A percentile compares a stretch with the other conserved stretches of the same genome.
These are phyloP conservation scores for Zasmidium cellare DNA, from an alignment of 2,329 filamentous ascomycete genomes.

Conservation along the genomic window DNA sequence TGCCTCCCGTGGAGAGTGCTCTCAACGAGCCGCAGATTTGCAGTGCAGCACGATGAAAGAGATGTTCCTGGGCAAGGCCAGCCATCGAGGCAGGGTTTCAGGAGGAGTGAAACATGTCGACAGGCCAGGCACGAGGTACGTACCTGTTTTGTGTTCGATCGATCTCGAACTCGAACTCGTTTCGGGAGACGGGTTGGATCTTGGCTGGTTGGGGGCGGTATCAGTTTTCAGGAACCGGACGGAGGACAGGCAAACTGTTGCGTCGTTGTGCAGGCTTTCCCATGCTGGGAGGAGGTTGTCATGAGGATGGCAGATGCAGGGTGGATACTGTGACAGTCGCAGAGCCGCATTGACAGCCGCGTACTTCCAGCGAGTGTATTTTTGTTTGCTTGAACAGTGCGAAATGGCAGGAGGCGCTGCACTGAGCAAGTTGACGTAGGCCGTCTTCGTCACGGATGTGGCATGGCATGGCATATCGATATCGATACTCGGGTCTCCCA, in stretches of 20 bases:
- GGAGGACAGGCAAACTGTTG: background rate
- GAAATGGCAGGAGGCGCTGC: background rate
- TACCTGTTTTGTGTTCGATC: background rate
- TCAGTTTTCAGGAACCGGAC: background rate
- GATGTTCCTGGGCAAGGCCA: background rate
- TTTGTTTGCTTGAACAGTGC: background rate
- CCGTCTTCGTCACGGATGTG: background rate
- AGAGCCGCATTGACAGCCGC: background rate
- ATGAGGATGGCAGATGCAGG: background rate
- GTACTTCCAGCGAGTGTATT: background rate
- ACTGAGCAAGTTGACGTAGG: background rate
- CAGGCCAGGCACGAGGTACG: background rate
- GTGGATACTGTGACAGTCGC: background rate
- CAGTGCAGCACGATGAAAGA: no score
- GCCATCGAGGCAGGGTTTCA: background rate
- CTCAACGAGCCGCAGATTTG: no score
- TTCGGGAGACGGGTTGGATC: background rate
- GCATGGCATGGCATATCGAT: no score
- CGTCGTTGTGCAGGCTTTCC: background rate
- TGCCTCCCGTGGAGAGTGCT: no score
- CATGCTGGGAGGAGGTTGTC: background rate
- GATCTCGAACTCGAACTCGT: background rate
- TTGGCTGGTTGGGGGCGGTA: no score
- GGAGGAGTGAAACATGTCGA: background rate
- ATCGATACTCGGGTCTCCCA: no score